Conservation (phyloP, 2,329 filamentous ascomycete species). For the Clarireedia paspali region DNA sequence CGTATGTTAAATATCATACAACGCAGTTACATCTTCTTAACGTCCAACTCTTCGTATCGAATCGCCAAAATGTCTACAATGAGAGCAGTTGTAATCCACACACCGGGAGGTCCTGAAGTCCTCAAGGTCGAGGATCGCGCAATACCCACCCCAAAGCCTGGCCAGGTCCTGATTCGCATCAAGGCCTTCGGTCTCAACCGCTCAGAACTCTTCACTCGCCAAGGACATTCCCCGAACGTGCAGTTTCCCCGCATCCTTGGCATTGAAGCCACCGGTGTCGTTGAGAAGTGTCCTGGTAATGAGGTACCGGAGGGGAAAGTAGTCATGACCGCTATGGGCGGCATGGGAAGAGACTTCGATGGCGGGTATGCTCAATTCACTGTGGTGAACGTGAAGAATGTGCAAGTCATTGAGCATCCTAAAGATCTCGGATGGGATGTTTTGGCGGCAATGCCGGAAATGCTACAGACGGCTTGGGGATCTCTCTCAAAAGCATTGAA, state of each 20-base stretch:
- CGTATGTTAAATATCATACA: too few species aligned
- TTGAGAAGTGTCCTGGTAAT: constrained; percentile 16
- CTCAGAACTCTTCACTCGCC: constrained; percentile 57
- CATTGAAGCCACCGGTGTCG: constrained; percentile 18
- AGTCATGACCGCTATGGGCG: constrained; percentile 42
- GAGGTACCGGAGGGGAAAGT: constrained; percentile 33
- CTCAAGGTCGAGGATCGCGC: constrained; percentile 15
- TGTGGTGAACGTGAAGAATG: constrained; percentile 34
- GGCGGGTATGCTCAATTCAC: constrained; percentile 44
- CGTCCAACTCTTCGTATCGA: background rate
- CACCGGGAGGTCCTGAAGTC: constrained; percentile 15
- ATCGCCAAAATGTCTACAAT: constrained; percentile 13
- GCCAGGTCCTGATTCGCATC: constrained; percentile 71
- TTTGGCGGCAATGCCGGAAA: constrained; percentile 41
- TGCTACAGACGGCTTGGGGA: constrained; percentile 43
- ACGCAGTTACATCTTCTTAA: too few species aligned
- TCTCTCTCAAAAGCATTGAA: constrained; percentile 33
- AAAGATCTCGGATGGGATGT: constrained; percentile 32
- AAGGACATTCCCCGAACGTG: constrained; percentile 15
- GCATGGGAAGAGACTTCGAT: constrained; percentile 39
- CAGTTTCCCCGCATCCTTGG: constrained; percentile 19
- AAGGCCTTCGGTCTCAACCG: constrained; percentile 78
- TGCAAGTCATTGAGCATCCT: constrained; percentile 31
- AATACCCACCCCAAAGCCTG: constrained; percentile 32
- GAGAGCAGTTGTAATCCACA: constrained; percentile 17